These are phyloP conservation scores for Penicillium decumbens DNA, from an alignment of 2,329 filamentous ascomycete species.

Conservation along the genomic window DNA sequence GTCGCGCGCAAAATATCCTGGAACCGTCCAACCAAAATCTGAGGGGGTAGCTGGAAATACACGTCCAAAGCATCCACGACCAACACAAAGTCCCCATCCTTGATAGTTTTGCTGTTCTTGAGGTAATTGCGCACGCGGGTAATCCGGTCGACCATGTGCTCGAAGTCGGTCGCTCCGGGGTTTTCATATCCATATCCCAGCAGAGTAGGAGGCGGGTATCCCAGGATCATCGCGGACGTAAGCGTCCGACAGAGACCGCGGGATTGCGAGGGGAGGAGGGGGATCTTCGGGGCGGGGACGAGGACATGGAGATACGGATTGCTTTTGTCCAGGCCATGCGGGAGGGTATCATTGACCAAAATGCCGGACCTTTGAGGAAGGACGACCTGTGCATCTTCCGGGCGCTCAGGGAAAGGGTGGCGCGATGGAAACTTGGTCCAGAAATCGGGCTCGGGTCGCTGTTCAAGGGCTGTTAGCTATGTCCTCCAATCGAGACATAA, in stretches of 20 bases:
- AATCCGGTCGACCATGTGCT: conserved; percentile 46
- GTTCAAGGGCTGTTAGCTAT: background rate
- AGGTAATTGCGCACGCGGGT: conserved; percentile 48
- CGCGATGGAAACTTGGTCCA: conserved; percentile 34
- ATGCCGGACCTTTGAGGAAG: conserved; percentile 17
- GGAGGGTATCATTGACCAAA: conserved; percentile 28
- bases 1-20: conserved; percentile 51
- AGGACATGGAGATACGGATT: conserved; percentile 52
- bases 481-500: conserved; percentile 1
- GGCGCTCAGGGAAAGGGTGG: conserved; percentile 27
- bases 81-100: conserved; percentile 58
- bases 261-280: conserved; percentile 11
- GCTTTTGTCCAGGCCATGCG: conserved; percentile 30
- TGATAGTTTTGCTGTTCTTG: conserved; percentile 44
- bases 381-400: conserved; percentile 32
- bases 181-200: conserved; percentile 43
- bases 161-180: conserved; percentile 31
- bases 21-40: conserved; percentile 60
- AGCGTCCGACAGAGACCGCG: conserved; percentile 55
- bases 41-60: conserved; percentile 61
- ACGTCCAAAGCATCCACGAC: conserved; percentile 61
- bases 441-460: conserved; percentile 28
- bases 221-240: conserved; percentile 54
- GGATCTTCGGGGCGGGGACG: conserved; percentile 48
- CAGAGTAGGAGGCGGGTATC: conserved; percentile 56